Conservation (phyloP, 1,284 basidiomycete species). For the Ceratobasidium sp. region DNA sequence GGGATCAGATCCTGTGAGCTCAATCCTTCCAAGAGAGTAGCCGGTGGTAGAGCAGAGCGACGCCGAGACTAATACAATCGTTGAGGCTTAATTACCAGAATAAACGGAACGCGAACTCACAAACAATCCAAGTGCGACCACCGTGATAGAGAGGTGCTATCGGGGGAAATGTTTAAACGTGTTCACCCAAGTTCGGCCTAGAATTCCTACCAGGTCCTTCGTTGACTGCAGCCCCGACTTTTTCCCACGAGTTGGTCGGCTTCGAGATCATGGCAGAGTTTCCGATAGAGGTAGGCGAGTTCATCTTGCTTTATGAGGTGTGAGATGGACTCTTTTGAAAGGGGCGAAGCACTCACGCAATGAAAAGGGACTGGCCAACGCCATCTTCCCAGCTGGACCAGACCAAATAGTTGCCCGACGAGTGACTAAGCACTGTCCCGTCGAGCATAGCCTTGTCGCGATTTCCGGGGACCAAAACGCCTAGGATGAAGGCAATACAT, state of each 20-base stretch:
- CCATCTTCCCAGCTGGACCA: conserved; percentile 20
- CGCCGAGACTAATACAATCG: conserved; percentile 38
- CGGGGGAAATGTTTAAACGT: too few relatives aligned
- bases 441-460: conserved; percentile 8
- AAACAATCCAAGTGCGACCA: conserved; percentile 39
- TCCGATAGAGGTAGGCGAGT: conserved; percentile 5
- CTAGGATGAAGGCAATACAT: background rate
- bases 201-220: conserved; percentile 25
- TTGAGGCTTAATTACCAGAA: too few relatives aligned
- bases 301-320: background rate
- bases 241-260: conserved; percentile 34
- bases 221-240: background rate
- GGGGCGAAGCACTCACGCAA: conserved; percentile 4
- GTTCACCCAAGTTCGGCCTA: too few relatives aligned
- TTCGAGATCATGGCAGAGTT: background rate
- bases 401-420: conserved; percentile 24
- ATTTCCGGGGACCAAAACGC: background rate
- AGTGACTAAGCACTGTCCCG: conserved; percentile 5
- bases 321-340: background rate
- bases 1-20: conserved; percentile 51
- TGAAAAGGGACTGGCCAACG: conserved; percentile 29
- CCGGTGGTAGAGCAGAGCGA: conserved; percentile 36
- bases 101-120: conserved; percentile 10
- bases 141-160: too few relatives aligned
- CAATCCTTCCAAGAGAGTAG: conserved; percentile 45